Evolutionary conservation across 306 rosid species (phyloP), one percentile per base, ranked within the genome.

Genomic region (Dryas drummondii): DNA sequence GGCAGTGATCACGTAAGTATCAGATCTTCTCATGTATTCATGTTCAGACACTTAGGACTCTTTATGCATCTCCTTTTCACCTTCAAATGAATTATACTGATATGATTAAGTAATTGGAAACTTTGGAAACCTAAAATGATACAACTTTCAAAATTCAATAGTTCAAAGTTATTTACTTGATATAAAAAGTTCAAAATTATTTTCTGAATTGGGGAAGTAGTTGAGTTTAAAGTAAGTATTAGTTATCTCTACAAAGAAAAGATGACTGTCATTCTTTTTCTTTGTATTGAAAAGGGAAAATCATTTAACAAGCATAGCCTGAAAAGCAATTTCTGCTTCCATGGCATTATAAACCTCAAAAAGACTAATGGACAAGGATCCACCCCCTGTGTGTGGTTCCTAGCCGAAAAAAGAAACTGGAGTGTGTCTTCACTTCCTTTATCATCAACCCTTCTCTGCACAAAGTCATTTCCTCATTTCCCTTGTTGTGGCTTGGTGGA

Each of bases 1-100:
- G 3, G 99, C 98, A 9, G 97, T 96, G 61, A 89, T 96, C 88
- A 96, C 97, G 97, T 92, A 70, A 82, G 99, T 77, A 14, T 71
- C 61, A 17, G 63, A 54, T 85, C 75, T 14, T 72, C 66, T 60
- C 40, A 2, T 42, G 54, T 9, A 14, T 72, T 40, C 66, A 44
- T 47, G 54, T 81, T 68, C 65, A 51, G 68, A 6, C 45, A 9
- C 19, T 19, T 73, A 3, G 17, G 8, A 4, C 68, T 61, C 42
- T 40, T 49, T 6, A 66, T 77, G 72, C 65, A 41, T 79, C 56
- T 1, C 40, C 12, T 68, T 55, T 62, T 8, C 6, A 40, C 5
- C 14, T 59, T 68, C 41, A 14, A 1, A 27, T 52, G 60, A 61
- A 27, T 71, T 37, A 5, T 45, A 9, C 4, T 58, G 12, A 59